Conservation (phyloP, 176 grass and related monocot genomes). For the Paspalum notatum region DNA sequence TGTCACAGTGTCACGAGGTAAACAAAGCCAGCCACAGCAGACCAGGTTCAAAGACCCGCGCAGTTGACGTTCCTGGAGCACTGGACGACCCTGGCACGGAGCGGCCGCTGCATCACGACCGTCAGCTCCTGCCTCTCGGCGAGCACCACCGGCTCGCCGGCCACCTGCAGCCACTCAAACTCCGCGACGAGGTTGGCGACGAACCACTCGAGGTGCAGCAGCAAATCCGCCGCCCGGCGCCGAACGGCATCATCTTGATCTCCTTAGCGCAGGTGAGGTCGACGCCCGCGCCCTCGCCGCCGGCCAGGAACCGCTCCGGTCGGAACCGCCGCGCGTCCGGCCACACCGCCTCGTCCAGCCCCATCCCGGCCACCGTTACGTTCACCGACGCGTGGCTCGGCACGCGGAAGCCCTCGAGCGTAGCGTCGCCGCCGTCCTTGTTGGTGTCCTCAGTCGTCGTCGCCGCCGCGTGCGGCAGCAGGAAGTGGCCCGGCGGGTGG, state of each 20-base stretch:
- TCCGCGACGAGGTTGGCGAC: constrained; percentile 48
- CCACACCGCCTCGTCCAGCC: neutral
- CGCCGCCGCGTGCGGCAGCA: neutral
- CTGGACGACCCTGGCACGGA: constrained; percentile 41
- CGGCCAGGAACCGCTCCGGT: constrained; percentile 26
- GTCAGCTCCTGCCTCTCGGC: constrained; percentile 52
- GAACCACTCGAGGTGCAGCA: neutral
- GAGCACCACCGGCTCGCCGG: constrained; percentile 54
- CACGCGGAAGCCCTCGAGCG: neutral
- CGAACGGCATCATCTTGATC: constrained; percentile 69
- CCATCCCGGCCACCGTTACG: neutral
- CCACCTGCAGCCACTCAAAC: constrained; percentile 51
- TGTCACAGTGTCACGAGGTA: too few species aligned
- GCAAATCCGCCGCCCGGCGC: constrained; percentile 47
- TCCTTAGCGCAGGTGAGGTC: constrained; percentile 54
- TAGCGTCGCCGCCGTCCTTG: too few species aligned
- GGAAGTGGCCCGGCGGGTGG: constrained; percentile 19
- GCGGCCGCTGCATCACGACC: constrained; percentile 53
- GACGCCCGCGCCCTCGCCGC: constrained; percentile 36
- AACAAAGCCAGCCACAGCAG: too few species aligned
- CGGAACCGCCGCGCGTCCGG: constrained; percentile 16
- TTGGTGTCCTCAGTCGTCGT: too few species aligned
- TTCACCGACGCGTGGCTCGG: neutral
- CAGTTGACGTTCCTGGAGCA: too few species aligned
- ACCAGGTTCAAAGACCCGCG: too few species aligned